Evolutionary conservation across 257 asterid genomes (phyloP), one percentile per base, ranked within the genome.

Genomic region (Orobanche coerulescens): DNA sequence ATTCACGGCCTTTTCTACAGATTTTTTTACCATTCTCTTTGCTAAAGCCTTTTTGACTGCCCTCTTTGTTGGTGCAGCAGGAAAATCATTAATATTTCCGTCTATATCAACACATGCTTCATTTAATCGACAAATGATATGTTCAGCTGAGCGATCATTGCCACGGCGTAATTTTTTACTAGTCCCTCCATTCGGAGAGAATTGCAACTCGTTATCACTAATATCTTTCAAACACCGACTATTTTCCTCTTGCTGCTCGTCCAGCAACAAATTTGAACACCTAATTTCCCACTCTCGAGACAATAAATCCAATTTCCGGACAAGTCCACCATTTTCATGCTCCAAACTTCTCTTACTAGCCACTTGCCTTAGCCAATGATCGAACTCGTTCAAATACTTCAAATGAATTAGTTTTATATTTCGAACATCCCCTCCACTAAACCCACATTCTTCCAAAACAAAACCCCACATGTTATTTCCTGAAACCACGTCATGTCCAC

Each of bases 311-410:
- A 85, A 57, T 53, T 73, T 73, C 18, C 44, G 30, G 58, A 76
- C 47, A 50, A 76, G 49, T 2, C 76, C 76, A 47, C 59, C 44
- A 30, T 69, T 71, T 5, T 68, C 68, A 34, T 62, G 49, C 70
- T 55, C 78, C 58, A 74, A 44, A 23, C 48, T 30, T 36, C 61
- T 44, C 55, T 75, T 76, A 30, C 54, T 57, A 60, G 53, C 66
- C 12, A 55, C 62, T 37, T 62, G 58, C 46, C 55, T 23, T 19
- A 85, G 62, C 95, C 95, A 83, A 6, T 54, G 73, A 71, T 85
- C 90, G 57, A 88, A 67, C 48, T 83, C 85, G 34, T 53, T 49
- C 79, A 88, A 69, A 76, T 88, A 88, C 71, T 80, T 81, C 23
- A 57, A 23, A 56, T 81, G 84, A 46, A 75, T 66, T 80, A 82